phyloP scores from a whole-genome alignment of 208 protist genomes.

The Sergeia podlipaevii region DNA sequence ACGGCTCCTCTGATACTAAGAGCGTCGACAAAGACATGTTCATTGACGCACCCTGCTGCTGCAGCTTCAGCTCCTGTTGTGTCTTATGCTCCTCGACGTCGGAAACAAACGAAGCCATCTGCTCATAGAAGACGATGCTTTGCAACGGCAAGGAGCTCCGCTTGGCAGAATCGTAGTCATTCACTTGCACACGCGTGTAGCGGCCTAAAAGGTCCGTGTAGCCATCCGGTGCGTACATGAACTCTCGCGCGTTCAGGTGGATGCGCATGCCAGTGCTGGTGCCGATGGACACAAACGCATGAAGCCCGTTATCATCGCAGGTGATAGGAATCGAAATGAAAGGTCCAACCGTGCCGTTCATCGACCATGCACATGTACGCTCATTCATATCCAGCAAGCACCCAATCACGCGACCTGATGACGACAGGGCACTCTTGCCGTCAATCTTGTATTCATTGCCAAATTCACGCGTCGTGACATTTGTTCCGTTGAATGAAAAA shows the following conservation, averaged over 20 bases:
- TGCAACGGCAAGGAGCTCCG: constrained; percentile 48
- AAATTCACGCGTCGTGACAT: constrained; percentile 50
- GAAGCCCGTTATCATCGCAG: constrained; percentile 32
- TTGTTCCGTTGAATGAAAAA: constrained; percentile 82
- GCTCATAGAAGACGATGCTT: constrained; percentile 68
- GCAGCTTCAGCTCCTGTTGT: constrained; percentile 3
- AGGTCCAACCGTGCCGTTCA: constrained; percentile 71
- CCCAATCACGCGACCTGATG: constrained; percentile 58
- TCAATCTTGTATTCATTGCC: constrained; percentile 84
- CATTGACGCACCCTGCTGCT: constrained; percentile 5
- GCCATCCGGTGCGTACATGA: constrained; percentile 77
- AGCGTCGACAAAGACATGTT: constrained; percentile 4
- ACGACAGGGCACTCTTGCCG: constrained; percentile 38
- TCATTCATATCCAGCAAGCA: constrained; percentile 83
- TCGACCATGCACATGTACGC: constrained; percentile 75
- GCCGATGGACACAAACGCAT: constrained; percentile 83
- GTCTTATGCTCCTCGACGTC: constrained; percentile 55
- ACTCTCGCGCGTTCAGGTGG: constrained; percentile 58
- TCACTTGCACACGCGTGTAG: constrained; percentile 51
- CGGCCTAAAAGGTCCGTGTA: constrained; percentile 79
- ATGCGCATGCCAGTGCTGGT: constrained; percentile 76
- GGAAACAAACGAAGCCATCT: constrained; percentile 81
- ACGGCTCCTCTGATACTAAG: constrained; percentile 16
- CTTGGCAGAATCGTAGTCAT: constrained; percentile 24
- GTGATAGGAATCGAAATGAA: constrained; percentile 71